phyloP scores from a whole-genome alignment of 2,329 filamentous ascomycete genomes.

The Penicillium hordei region DNA sequence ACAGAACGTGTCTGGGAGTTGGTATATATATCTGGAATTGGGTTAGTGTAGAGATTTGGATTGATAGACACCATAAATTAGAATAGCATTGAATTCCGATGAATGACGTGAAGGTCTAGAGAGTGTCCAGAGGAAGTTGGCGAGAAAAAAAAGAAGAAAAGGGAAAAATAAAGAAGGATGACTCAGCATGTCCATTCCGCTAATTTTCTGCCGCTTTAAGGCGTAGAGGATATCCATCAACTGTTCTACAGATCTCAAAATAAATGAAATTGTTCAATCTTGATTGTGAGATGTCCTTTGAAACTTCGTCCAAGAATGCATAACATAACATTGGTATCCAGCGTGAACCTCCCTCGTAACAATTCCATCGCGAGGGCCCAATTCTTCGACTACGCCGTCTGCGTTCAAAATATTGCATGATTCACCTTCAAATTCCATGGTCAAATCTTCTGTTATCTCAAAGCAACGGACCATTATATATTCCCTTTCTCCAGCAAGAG shows the following conservation, averaged over 20 bases:
- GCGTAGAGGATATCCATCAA: not conserved
- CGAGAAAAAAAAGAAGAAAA: not conserved
- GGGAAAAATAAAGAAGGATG: not conserved
- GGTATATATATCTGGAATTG: not conserved
- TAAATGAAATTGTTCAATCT: too few relatives aligned
- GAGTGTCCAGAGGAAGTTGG: not conserved
- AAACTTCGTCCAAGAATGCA: too few relatives aligned
- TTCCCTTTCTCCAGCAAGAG: too few relatives aligned
- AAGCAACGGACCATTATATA: too few relatives aligned
- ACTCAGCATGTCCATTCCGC: not conserved
- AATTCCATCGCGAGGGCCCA: too few relatives aligned
- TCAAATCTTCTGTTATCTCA: too few relatives aligned
- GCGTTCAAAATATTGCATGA: too few relatives aligned
- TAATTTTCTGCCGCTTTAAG: not conserved
- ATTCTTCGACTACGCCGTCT: too few relatives aligned
- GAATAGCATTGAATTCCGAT: conserved; percentile 7
- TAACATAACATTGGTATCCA: too few relatives aligned
- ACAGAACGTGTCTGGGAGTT: conserved; percentile 2
- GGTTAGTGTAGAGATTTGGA: not conserved
- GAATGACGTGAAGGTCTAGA: not conserved
- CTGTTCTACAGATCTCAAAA: not conserved
- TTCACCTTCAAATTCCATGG: too few relatives aligned
- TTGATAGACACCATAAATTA: not conserved
- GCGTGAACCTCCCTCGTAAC: too few relatives aligned
- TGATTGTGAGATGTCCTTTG: too few relatives aligned